Percentiles rank a stretch among this genome's conserved stretches.
These are phyloP conservation scores for Ascochyta clinopodiicola DNA, from an alignment of 2,329 filamentous ascomycete species.

Conservation along the genomic window DNA sequence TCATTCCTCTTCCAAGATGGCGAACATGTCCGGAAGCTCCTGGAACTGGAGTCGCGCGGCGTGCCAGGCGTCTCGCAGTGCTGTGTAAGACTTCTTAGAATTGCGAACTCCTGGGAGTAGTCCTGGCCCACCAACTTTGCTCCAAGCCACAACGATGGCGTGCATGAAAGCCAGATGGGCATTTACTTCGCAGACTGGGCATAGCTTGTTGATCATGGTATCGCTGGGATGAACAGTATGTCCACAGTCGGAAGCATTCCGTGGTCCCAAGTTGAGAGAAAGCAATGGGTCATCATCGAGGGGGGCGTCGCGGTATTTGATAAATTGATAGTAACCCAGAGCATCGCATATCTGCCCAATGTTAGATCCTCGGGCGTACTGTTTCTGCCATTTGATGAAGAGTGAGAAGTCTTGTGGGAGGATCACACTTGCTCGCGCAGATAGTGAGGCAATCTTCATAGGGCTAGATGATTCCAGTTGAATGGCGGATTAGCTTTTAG, in stretches of 20 bases:
- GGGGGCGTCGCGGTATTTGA: background rate
- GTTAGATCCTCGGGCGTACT: background rate
- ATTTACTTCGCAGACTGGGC: conserved; percentile 1
- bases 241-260: background rate
- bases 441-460: background rate
- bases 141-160: background rate
- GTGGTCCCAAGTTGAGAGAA: background rate
- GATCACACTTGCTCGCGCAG: background rate
- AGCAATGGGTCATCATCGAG: background rate
- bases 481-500: background rate
- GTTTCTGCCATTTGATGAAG: conserved; percentile 3
- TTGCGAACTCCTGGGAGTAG: background rate
- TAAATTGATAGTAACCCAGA: background rate
- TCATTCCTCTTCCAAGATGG: background rate
- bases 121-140: conserved; percentile 4
- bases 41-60: background rate
- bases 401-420: conserved; percentile 5
- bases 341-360: background rate
- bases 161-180: conserved; percentile 1
- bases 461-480: background rate
- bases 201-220: background rate
- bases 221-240: background rate
- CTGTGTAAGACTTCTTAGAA: background rate
- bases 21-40: background rate
- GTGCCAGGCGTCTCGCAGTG: background rate